Conservation (phyloP, 495 filamentous ascomycete species). For the Penicillium malachiteum region DNA sequence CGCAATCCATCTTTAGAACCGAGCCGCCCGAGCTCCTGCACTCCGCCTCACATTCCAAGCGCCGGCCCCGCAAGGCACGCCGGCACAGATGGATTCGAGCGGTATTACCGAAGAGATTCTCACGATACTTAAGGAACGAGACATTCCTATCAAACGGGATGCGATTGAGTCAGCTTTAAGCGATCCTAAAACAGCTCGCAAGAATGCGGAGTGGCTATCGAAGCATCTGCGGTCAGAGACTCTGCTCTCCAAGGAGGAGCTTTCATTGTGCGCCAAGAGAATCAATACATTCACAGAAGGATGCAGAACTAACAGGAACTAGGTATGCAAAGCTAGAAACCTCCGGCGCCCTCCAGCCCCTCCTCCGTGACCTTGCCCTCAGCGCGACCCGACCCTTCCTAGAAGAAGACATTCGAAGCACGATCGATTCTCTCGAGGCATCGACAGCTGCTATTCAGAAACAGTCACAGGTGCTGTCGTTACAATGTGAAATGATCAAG, state of each 20-base stretch:
- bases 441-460: slow-evolving; percentile 37
- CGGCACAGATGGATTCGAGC: slow-evolving; percentile 14
- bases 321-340: slow-evolving; percentile 38
- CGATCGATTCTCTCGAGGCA: slow-evolving; percentile 37
- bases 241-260: slow-evolving; percentile 43
- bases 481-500: slow-evolving; percentile 31
- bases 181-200: slow-evolving; percentile 10
- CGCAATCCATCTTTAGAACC: too few species aligned
- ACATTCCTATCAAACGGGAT: slow-evolving; percentile 25
- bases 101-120: slow-evolving; percentile 8
- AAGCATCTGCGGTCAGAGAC: slow-evolving; percentile 34
- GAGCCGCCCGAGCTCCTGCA: neutral
- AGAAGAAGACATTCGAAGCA: slow-evolving; percentile 38
- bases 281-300: neutral
- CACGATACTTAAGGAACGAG: slow-evolving; percentile 28
- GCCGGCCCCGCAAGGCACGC: slow-evolving; percentile 2
- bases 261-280: slow-evolving; percentile 29
- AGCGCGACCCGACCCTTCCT: slow-evolving; percentile 36
- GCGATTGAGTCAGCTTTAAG: slow-evolving; percentile 31
- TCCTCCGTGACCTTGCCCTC: slow-evolving; percentile 28
- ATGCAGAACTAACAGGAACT: slow-evolving; percentile 1
- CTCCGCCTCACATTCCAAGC: slow-evolving; percentile 9
- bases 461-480: slow-evolving; percentile 32
- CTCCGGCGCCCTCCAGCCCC: slow-evolving; percentile 26
- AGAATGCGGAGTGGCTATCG: slow-evolving; percentile 35